Base-by-base conservation (phyloP, 1,284 basidiomycete genomes). In the Marasmius oreades region DNA sequence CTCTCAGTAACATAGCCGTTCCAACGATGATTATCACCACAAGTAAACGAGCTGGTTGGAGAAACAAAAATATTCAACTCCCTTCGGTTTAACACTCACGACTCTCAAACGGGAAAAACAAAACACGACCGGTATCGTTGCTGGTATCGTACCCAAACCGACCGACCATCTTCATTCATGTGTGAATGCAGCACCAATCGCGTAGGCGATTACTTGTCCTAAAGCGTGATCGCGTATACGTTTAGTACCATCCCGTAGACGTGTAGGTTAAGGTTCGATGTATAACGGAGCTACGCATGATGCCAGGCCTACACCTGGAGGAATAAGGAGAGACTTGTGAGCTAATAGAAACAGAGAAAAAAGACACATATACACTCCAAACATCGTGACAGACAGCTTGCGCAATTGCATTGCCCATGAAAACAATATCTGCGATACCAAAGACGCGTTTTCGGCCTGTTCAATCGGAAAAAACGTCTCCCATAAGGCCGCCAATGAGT, bases 121-220 rank as follows among this genome's bases (percentile, higher is more conserved):
- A 69, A 85, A 70, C 5, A 77, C 53, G 39, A 87, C 75, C 65
- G 92, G 90, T 1, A 91, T 59, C 1, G 73, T 79, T 0, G 88
- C 85, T 1, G 90, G 89, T 0, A 88, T 73, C 1, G 80, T 79
- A 16, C 88, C 87, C 0, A 92, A 72, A 1, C 88, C 90, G 23
- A 92, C 88, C 88, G 93, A 92, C 84, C 84, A 93, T 53, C 91
- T 73, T 91, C 91, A 93, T 0, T 82, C 72, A 55, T 83, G 77
- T 55, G 79, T 81, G 62, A 93, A 92, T 0, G 80, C 85, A 10
- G 88, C 86, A 36, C 87, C 88, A 51, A 92, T 88, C 28, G 81
- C 86, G 63, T 91, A 92, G 0, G 88, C 88, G 46, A 91, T 78
- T 22, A 91, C 88, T 64, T 92, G 90, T 2, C 90, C 90, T 3